Percentiles rank a stretch among this genome's conserved stretches.
Conservation (phyloP, 1,284 basidiomycete genomes). For the Cutaneotrichosporon cutaneum region DNA sequence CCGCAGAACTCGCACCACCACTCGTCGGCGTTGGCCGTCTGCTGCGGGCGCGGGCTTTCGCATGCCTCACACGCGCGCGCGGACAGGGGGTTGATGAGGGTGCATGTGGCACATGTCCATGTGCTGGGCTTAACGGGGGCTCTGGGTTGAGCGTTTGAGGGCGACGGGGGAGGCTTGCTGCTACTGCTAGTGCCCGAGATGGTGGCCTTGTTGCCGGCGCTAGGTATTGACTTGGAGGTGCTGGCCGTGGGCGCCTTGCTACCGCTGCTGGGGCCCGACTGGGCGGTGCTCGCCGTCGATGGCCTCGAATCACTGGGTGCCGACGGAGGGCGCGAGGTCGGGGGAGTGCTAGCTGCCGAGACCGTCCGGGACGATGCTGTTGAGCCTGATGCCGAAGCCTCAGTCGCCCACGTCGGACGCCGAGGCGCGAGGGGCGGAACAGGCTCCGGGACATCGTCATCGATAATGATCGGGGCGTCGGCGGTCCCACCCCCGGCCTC, state of each 20-base stretch:
- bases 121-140: conserved; percentile 16
- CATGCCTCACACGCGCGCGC: conserved; percentile 66
- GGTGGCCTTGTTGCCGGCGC: no score
- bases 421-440: neutral
- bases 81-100: conserved; percentile 62
- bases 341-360: neutral
- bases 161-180: no score
- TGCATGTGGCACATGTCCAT: conserved; percentile 72
- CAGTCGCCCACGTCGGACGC: neutral
- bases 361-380: neutral
- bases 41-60: conserved; percentile 54
- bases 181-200: no score
- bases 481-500: conserved; percentile 6
- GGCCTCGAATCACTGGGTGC: neutral
- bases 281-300: neutral
- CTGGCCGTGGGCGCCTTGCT: neutral
- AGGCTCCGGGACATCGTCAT: conserved; percentile 5
- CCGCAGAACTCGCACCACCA: conserved; percentile 73
- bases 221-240: no score
- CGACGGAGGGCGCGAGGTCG: neutral
- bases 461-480: conserved; percentile 19
- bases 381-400: neutral
- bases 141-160: neutral
- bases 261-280: neutral
- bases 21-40: conserved; percentile 47